Conservation (phyloP, 2,329 filamentous ascomycete species). For the Cordyceps sp. region DNA sequence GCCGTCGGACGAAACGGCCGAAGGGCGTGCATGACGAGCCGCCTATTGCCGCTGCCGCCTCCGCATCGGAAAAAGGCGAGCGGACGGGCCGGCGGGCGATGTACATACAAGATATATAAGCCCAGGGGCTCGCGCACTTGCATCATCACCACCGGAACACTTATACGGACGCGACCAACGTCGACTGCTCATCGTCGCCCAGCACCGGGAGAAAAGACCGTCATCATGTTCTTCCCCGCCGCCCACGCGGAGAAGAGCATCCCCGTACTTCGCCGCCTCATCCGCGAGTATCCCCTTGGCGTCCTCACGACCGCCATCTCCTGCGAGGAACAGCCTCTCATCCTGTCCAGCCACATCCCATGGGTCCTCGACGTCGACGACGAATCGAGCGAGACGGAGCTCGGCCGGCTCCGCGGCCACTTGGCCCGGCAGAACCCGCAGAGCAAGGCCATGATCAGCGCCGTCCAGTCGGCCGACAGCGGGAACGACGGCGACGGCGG, state of each 20-base stretch:
- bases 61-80: too few species aligned
- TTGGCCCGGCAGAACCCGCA: conserved; percentile 48
- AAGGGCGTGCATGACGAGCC: too few species aligned
- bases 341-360: conserved; percentile 45
- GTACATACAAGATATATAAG: too few species aligned
- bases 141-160: background rate
- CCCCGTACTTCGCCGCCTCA: conserved; percentile 33
- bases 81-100: too few species aligned
- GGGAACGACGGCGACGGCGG: too few species aligned
- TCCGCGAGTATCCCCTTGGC: conserved; percentile 43
- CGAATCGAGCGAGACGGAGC: conserved; percentile 20
- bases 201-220: too few species aligned
- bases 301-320: conserved; percentile 44
- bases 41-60: too few species aligned
- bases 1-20: too few species aligned
- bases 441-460: conserved; percentile 40
- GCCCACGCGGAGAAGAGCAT: conserved; percentile 34
- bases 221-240: conserved; percentile 42
- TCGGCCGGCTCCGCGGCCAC: conserved; percentile 38
- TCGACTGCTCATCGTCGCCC: too few species aligned
- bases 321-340: conserved; percentile 27
- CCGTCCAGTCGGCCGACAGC: conserved; percentile 7
- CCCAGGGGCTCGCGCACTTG: too few species aligned
- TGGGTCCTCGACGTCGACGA: conserved; percentile 36
- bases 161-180: too few species aligned